phyloP scores from a whole-genome alignment of 2,329 filamentous ascomycete genomes.

The Colletotrichum karsti region DNA sequence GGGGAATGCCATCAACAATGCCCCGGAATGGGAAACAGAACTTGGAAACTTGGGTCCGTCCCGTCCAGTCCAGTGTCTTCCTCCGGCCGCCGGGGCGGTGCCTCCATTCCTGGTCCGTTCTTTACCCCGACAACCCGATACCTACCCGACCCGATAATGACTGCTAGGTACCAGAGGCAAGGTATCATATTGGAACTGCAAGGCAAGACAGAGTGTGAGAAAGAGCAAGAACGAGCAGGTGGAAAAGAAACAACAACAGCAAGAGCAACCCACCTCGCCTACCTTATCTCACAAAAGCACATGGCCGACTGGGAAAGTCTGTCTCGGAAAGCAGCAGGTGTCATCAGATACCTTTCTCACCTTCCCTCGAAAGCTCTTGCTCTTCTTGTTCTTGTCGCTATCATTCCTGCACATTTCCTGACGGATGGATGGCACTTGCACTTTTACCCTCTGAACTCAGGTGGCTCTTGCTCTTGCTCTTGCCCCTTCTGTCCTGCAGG shows the following conservation, averaged over 20 bases:
- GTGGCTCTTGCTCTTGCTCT: not conserved
- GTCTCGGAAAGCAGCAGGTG: not conserved
- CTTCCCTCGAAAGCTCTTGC: not conserved
- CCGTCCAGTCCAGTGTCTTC: not conserved
- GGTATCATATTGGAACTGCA: not conserved
- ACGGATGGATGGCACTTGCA: not conserved
- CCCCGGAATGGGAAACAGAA: constrained; percentile 13
- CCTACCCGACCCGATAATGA: not conserved
- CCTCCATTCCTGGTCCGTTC: not conserved
- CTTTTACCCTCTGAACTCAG: no score
- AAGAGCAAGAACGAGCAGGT: no score
- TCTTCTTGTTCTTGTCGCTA: not conserved
- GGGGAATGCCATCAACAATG: constrained; percentile 1
- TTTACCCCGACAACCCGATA: constrained; percentile 19
- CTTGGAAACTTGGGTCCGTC: not conserved
- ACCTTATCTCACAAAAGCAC: no score
- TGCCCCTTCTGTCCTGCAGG: not conserved
- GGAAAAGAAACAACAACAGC: no score
- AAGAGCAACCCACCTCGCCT: no score
- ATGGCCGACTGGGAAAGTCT: not conserved
- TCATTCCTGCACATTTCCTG: not conserved
- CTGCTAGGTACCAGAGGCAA: not conserved
- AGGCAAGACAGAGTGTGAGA: not conserved
- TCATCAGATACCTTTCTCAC: not conserved
- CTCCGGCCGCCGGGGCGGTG: constrained; percentile 14